phyloP scores from a whole-genome alignment of 805 yeast genomes.

The Yarrowia osloensis region DNA sequence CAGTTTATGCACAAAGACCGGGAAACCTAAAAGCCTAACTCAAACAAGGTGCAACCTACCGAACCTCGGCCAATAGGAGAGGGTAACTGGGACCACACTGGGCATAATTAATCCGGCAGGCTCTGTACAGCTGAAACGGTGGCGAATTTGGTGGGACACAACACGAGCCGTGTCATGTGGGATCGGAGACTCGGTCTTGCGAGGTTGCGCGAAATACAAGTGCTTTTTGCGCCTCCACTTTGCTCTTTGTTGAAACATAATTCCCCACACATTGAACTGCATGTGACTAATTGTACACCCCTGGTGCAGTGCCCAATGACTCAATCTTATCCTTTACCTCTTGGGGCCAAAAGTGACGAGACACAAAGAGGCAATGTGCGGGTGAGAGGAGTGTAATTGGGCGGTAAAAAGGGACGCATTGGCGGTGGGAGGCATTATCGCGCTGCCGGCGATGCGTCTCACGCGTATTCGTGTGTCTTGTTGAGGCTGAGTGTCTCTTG shows the following conservation, averaged over 20 bases:
- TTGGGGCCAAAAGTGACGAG: neutral
- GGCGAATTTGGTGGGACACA: neutral
- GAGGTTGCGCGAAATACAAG: too few relatives aligned
- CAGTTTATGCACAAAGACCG: neutral
- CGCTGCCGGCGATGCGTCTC: neutral
- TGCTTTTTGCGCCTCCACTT: neutral
- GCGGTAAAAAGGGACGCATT: neutral
- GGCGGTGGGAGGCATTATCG: neutral
- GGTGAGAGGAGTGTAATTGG: neutral
- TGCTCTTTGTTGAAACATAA: neutral
- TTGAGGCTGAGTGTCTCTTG: neutral
- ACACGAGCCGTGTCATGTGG: neutral
- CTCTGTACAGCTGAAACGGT: neutral
- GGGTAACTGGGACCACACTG: constrained; percentile 18
- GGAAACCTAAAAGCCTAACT: neutral
- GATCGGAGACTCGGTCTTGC: neutral
- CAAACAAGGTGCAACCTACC: constrained; percentile 23
- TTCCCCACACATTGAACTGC: constrained; percentile 22
- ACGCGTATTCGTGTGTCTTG: too few relatives aligned
- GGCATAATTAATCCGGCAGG: constrained; percentile 21
- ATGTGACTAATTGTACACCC: constrained; percentile 29
- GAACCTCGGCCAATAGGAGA: constrained; percentile 30
- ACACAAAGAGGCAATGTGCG: neutral
- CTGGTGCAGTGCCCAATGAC: constrained; percentile 30
- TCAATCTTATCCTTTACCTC: constrained; percentile 27